phyloP scores from a whole-genome alignment of 208 protist species.

The Trypanosoma mega region DNA sequence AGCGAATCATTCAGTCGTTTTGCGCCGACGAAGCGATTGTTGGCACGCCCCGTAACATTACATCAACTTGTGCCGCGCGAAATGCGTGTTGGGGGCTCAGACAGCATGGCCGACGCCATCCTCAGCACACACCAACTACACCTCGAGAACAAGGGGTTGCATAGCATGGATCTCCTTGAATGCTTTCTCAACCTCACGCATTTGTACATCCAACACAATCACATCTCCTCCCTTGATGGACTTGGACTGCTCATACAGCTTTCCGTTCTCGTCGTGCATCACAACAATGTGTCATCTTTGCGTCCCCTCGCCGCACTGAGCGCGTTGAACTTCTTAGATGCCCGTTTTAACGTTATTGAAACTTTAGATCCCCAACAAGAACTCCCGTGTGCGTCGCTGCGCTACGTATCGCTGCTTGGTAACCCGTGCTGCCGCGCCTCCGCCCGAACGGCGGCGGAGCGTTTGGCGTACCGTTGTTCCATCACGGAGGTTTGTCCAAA shows the following conservation, averaged over 20 bases:
- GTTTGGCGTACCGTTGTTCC: slow-evolving; percentile 5
- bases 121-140: slow-evolving; percentile 55
- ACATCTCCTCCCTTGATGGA: slow-evolving; percentile 47
- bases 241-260: slow-evolving; percentile 62
- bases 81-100: slow-evolving; percentile 48
- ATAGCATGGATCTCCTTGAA: slow-evolving; percentile 35
- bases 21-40: neutral
- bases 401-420: slow-evolving; percentile 51
- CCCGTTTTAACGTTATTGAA: slow-evolving; percentile 48
- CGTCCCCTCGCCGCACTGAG: slow-evolving; percentile 44
- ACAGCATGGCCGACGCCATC: slow-evolving; percentile 63
- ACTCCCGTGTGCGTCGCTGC: slow-evolving; percentile 47
- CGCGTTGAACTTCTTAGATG: slow-evolving; percentile 62
- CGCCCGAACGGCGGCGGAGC: slow-evolving; percentile 1
- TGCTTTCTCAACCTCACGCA: slow-evolving; percentile 77
- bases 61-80: slow-evolving; percentile 34
- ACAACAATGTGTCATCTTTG: slow-evolving; percentile 61
- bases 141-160: slow-evolving; percentile 38
- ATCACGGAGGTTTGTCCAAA: slow-evolving; percentile 31
- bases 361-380: slow-evolving; percentile 32
- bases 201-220: slow-evolving; percentile 81
- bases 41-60: slow-evolving; percentile 15
- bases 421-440: slow-evolving; percentile 46
- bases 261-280: slow-evolving; percentile 67
- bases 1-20: neutral